Evolutionary conservation across 768 basidiomycete species (phyloP), one percentile per base, ranked within the genome.

Genomic region (Hydnum rufescens): DNA sequence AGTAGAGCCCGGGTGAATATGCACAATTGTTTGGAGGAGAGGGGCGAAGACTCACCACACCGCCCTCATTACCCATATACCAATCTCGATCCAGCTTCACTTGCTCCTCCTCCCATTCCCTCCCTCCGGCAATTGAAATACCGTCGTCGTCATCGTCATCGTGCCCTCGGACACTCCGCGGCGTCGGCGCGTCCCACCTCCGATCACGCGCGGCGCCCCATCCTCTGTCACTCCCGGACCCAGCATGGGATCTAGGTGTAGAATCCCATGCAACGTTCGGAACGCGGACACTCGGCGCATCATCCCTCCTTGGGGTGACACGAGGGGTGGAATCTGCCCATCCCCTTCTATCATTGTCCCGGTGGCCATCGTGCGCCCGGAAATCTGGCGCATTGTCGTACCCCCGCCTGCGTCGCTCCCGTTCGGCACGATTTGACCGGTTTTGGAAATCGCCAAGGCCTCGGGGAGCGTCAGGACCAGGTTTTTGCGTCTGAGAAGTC

Each of bases 51-150:
- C 64, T 60, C 54, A 82, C 82, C 19, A 89, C 79, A 22, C 82
- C 85, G 55, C 89, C 89, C 60, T 90, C 93, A 23, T 84, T 86
- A 43, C 83, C 81, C 51, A 77, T 80, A 62, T 97, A 99, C 95
- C 95, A 99, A 61, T 96, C 90, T 26, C 95, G 72, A 64, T 99
- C 95, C 60, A 96, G 62, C 54, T 74, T 73, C 8, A 89, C 73
- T 64, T 95, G 89, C 63, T 97, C 95, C 60, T 96, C 93, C 64
- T 96, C 95, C 95, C 93, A 99, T 60, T 95, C 93, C 49, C 83
- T 71, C 42, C 74, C 71, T 61, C 90, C 83, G 28, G 92, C 64
- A 4, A 74, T 77, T 19, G 76, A 65, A 25, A 67, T 74, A 49
- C 75, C 79, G 30, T 79, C 80, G 46, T 71, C 77, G 44, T 84